These are phyloP conservation scores for Chrysochromulina tobinii DNA, from an alignment of 78 protist species.

Conservation along the genomic window DNA sequence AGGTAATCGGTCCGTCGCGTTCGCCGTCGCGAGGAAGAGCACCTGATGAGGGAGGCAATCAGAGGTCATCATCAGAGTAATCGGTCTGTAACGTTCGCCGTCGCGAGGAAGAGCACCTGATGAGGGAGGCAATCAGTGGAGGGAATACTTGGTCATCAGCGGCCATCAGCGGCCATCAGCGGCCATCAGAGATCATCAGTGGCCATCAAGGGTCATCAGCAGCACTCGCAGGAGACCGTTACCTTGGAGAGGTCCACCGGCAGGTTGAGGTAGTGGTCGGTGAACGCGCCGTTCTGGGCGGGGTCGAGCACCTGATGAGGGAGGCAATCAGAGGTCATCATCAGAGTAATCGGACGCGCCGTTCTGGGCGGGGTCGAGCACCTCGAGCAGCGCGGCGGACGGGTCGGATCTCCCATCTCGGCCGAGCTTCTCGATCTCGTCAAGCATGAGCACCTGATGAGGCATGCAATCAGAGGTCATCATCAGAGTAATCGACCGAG, in stretches of 20 bases:
- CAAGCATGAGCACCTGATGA: constrained; percentile 76
- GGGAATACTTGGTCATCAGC: too few relatives aligned
- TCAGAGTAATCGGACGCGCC: constrained; percentile 54
- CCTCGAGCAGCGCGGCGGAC: constrained; percentile 86
- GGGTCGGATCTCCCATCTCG: constrained; percentile 75
- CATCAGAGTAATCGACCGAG: constrained; percentile 38
- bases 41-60: constrained; percentile 55
- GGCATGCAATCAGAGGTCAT: too few relatives aligned
- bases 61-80: too few relatives aligned
- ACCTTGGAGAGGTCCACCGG: constrained; percentile 42
- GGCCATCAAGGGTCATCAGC: too few relatives aligned
- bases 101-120: constrained; percentile 86
- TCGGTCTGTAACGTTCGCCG: constrained; percentile 80
- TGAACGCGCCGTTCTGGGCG: constrained; percentile 83
- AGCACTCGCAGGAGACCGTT: too few relatives aligned
- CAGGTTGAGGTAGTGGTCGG: constrained; percentile 85
- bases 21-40: constrained; percentile 91
- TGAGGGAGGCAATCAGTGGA: neutral
- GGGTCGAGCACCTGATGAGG: constrained; percentile 93
- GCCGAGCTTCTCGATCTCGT: constrained; percentile 82
- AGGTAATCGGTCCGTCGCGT: constrained; percentile 72
- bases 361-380: constrained; percentile 83
- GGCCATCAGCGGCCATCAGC: too few relatives aligned
- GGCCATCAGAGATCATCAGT: too few relatives aligned
- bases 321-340: too few relatives aligned